Percentiles rank a stretch among this genome's conserved stretches.
These are phyloP conservation scores for Allomyces macrogynus DNA, from an alignment of 192 early-diverging fungal species.

Conservation along the genomic window DNA sequence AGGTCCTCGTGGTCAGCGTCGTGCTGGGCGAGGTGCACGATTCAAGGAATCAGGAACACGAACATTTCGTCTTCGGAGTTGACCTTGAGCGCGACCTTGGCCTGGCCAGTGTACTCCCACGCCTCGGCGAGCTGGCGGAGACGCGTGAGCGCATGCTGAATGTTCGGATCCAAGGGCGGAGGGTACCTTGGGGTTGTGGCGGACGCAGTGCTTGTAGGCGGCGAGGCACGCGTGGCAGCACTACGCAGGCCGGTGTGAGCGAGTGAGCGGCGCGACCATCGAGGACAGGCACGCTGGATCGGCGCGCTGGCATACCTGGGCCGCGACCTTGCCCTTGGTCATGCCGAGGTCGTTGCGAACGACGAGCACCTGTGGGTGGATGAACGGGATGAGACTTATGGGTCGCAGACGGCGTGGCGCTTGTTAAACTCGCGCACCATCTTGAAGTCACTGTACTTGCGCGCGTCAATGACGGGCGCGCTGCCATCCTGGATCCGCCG, in stretches of 20 bases:
- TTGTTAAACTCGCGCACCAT: background rate
- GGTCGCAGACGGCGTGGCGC: too few relatives aligned
- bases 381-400: too few relatives aligned
- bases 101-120: slow-evolving; percentile 67
- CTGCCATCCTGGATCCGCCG: background rate
- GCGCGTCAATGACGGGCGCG: background rate
- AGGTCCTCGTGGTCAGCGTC: slow-evolving; percentile 5
- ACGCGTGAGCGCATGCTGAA: background rate
- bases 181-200: slow-evolving; percentile 22
- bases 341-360: slow-evolving; percentile 79
- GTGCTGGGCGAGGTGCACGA: background rate
- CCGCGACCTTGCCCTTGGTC: slow-evolving; percentile 85
- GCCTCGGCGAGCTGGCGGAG: slow-evolving; percentile 16
- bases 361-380: slow-evolving; percentile 35
- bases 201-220: slow-evolving; percentile 41
- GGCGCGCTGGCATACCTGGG: slow-evolving; percentile 29
- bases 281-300: background rate
- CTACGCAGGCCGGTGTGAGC: slow-evolving; percentile 7
- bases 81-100: slow-evolving; percentile 70
- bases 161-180: background rate
- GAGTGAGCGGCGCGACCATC: background rate
- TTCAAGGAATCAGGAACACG: slow-evolving; percentile 5
- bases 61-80: slow-evolving; percentile 56
- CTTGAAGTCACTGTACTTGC: background rate
- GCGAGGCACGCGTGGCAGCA: slow-evolving; percentile 84